These are phyloP conservation scores for Nitzschia putrida DNA, from an alignment of 108 stramenopile genomes.

Conservation along the genomic window DNA sequence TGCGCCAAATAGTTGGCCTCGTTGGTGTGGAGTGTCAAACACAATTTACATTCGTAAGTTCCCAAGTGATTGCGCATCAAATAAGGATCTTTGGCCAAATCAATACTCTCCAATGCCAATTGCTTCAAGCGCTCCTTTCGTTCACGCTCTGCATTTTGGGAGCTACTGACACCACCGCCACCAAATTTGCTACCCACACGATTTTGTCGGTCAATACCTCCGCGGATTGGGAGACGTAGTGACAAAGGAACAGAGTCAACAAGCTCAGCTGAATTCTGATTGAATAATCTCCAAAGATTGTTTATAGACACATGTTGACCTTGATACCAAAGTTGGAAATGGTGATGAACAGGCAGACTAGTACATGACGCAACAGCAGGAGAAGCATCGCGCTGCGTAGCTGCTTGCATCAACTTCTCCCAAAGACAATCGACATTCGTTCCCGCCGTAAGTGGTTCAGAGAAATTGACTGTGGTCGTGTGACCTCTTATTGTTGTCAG, in stretches of 20 bases:
- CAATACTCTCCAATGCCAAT: constrained; percentile 97
- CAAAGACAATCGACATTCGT: neutral
- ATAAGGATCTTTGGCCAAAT: constrained; percentile 99
- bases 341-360: neutral
- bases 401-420: constrained; percentile 1
- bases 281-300: neutral
- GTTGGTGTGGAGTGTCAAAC: constrained; percentile 97
- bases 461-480: constrained; percentile 16
- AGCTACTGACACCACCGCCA: constrained; percentile 92
- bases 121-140: constrained; percentile 94
- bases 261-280: neutral
- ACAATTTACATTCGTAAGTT: constrained; percentile 98
- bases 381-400: neutral
- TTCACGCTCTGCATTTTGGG: constrained; percentile 91
- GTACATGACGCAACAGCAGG: no score
- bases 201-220: constrained; percentile 93
- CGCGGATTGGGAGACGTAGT: constrained; percentile 32
- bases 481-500: constrained; percentile 28
- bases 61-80: constrained; percentile 98
- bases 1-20: constrained; percentile 99
- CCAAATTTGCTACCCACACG: constrained; percentile 97
- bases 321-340: constrained; percentile 15
- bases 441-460: neutral
- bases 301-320: neutral
- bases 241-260: constrained; percentile 7